A percentile compares a stretch with the other conserved stretches of the same genome.
phyloP scores from a whole-genome alignment of 108 stramenopile species.

The Cyclotella sp. region DNA sequence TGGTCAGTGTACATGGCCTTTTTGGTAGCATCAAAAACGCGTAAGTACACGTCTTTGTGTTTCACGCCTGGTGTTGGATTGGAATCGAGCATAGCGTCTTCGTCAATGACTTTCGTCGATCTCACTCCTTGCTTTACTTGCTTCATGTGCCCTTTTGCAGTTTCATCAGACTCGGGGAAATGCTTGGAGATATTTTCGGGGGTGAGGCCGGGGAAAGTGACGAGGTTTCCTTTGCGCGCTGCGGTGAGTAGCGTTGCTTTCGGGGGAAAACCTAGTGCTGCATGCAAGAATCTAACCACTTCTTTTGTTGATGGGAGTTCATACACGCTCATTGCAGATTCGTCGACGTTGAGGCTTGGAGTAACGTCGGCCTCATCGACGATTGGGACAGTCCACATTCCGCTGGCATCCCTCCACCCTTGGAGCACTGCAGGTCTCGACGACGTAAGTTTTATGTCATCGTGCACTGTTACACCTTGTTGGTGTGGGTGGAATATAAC shows the following conservation, averaged over 20 bases:
- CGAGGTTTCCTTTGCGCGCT: slow-evolving; percentile 5
- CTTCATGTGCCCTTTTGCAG: slow-evolving; percentile 35
- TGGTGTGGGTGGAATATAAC: slow-evolving; percentile 16
- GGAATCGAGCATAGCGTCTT: slow-evolving; percentile 3
- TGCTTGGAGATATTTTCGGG: slow-evolving; percentile 3
- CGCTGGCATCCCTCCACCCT: not conserved
- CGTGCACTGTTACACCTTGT: slow-evolving; percentile 10
- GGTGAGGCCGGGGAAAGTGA: slow-evolving; percentile 22
- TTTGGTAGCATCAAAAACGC: slow-evolving; percentile 17
- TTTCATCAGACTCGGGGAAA: slow-evolving; percentile 30
- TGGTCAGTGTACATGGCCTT: slow-evolving; percentile 52
- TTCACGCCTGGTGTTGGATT: slow-evolving; percentile 6
- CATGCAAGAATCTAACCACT: slow-evolving; percentile 29
- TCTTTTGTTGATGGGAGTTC: slow-evolving; percentile 12
- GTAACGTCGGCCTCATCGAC: not conserved
- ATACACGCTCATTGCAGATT: not conserved
- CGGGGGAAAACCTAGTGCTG: slow-evolving; percentile 11
- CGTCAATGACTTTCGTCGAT: slow-evolving; percentile 20
- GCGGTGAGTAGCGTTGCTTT: slow-evolving; percentile 27
- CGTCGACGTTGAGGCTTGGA: not conserved
- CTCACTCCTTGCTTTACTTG: slow-evolving; percentile 15
- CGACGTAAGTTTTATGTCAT: not conserved
- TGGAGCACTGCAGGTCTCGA: not conserved
- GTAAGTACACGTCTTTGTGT: slow-evolving; percentile 21
- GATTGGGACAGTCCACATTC: not conserved